Percentiles rank a stretch among this genome's conserved stretches.
Conservation (phyloP, 805 yeast species). For the Candida dendrica region DNA sequence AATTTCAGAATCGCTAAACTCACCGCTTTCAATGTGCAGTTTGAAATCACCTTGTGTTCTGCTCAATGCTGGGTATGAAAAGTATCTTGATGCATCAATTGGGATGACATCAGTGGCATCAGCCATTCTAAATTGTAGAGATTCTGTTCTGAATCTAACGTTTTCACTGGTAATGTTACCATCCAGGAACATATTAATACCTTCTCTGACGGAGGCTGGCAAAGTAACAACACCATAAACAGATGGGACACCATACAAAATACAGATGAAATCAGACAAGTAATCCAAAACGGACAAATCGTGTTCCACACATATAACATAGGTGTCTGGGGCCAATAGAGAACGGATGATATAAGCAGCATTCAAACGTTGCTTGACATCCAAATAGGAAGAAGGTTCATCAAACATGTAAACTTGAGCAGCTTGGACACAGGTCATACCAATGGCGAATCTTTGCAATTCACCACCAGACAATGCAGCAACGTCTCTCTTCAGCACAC, state of each 20-base stretch:
- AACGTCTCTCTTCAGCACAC: conserved; percentile 81
- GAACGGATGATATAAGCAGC: conserved; percentile 95
- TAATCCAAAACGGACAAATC: conserved; percentile 97
- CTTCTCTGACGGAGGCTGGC: conserved; percentile 97
- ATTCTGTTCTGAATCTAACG: conserved; percentile 93
- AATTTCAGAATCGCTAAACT: conserved; percentile 92
- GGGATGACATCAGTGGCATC: conserved; percentile 79
- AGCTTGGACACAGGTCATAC: conserved; percentile 85
- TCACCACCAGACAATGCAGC: conserved; percentile 99
- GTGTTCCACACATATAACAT: conserved; percentile 97
- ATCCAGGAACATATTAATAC: conserved; percentile 95
- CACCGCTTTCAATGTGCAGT: conserved; percentile 76
- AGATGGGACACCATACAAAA: conserved; percentile 95
- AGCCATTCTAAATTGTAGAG: conserved; percentile 84
- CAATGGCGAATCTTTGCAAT: conserved; percentile 98
- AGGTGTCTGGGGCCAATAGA: conserved; percentile 63
- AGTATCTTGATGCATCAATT: conserved; percentile 73
- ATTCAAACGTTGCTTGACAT: conserved; percentile 98
- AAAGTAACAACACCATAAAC: conserved; percentile 97
- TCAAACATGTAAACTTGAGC: conserved; percentile 97
- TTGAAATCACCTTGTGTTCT: conserved; percentile 97
- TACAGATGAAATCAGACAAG: conserved; percentile 93
- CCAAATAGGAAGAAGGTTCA: conserved; percentile 98
- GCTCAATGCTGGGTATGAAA: conserved; percentile 70
- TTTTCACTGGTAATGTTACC: conserved; percentile 97